Percentiles rank a stretch among this genome's conserved stretches.
phyloP scores from a whole-genome alignment of 1,284 basidiomycete genomes.

The Apiotrichum veenhuisii region DNA sequence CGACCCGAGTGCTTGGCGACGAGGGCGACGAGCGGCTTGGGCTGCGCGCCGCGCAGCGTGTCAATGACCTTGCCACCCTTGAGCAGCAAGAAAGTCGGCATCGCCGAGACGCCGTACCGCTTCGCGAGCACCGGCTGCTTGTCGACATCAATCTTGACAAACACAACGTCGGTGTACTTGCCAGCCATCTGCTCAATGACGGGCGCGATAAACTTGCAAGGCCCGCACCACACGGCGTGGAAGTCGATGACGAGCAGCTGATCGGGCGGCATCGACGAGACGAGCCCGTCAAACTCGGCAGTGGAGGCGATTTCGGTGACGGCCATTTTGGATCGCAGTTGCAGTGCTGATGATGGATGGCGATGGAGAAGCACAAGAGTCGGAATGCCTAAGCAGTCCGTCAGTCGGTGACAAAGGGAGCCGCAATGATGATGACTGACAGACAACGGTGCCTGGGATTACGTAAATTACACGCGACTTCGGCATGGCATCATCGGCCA shows the following conservation, averaged over 20 bases:
- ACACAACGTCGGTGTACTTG: slow-evolving; percentile 38
- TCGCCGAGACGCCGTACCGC: slow-evolving; percentile 48
- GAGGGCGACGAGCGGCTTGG: slow-evolving; percentile 35
- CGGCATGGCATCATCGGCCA: too few species aligned
- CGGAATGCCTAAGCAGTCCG: too few species aligned
- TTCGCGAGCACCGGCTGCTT: slow-evolving; percentile 45
- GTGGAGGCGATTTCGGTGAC: slow-evolving; percentile 10
- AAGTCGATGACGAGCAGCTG: slow-evolving; percentile 28
- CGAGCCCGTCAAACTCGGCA: slow-evolving; percentile 9
- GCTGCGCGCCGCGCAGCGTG: slow-evolving; percentile 46
- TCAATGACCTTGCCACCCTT: slow-evolving; percentile 49
- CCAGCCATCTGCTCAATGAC: slow-evolving; percentile 38
- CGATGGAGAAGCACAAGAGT: not conserved
- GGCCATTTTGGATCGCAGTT: not conserved
- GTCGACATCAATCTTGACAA: slow-evolving; percentile 53
- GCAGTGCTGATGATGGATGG: not conserved
- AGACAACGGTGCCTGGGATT: too few species aligned
- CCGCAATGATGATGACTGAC: too few species aligned
- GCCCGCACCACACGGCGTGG: slow-evolving; percentile 45
- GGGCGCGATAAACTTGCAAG: slow-evolving; percentile 48
- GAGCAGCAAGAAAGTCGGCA: slow-evolving; percentile 54
- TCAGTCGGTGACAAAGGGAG: too few species aligned
- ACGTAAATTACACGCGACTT: too few species aligned
- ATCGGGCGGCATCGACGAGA: slow-evolving; percentile 5
- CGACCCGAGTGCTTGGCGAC: slow-evolving; percentile 11